Base-by-base conservation (phyloP, 208 protist genomes). In the Herpetomonas tarakana region DNA sequence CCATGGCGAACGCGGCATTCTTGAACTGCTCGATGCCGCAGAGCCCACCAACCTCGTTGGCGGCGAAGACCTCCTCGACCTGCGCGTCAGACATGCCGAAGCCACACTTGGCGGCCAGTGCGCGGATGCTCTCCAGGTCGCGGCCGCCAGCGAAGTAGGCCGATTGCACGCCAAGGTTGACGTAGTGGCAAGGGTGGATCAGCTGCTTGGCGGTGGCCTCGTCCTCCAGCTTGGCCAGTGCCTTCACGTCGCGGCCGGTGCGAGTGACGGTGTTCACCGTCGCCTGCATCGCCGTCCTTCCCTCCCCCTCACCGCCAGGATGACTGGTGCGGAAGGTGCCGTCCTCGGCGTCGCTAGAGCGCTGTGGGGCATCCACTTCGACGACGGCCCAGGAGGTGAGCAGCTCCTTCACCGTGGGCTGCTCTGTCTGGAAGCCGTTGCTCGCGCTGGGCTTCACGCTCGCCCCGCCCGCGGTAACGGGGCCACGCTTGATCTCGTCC, bases 11-110 rank as follows among this genome's bases (percentile, higher is more conserved):
- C 6, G 86, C 84, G 22, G 76, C 74, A 59, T 93, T 92, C 69
- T 92, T 93, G 66, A 95, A 93, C 60, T 92, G 82, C 60, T 93
- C 89, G 41, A 95, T 90, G 44, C 84, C 84, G 62, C 83, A 91
- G 22, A 58, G 54, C 9, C 74, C 80, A 29, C 77, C 53, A 2
- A 63, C 52, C 11, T 78, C 76, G 60, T 70, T 74, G 26, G 58
- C 71, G 21, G 28, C 58, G 52, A 93, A 95, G 1, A 91, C 81
- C 21, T 82, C 64, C 14, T 93, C 74, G 27, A 95, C 88, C 63
- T 82, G 72, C 0, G 56, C 70, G 30, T 93, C 84, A 1, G 73
- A 68, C 26, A 95, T 47, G 30, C 71, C 78, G 52, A 95, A 88
- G 39, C 71, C 71, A 38, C 82, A 78, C 65, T 90, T 91, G 49